Base-by-base conservation (phyloP, 257 asterid species). In the Nicotiana sylvestris region DNA sequence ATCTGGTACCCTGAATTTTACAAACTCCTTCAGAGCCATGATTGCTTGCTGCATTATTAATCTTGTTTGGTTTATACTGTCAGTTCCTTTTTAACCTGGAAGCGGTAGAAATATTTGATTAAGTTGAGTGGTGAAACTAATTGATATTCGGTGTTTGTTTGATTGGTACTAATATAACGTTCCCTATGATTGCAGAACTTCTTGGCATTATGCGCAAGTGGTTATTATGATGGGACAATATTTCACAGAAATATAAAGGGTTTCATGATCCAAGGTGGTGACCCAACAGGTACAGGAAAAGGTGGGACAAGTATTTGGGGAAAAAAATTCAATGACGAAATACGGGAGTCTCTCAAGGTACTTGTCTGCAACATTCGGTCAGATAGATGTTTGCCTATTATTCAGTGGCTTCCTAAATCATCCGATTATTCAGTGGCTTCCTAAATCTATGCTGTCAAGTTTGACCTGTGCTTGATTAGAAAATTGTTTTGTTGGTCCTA, bases 191-290 rank as follows among this genome's bases (percentile, higher is more conserved):
- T 87, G 83, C 97, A 96, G 98, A 94, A 94, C 87, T 94, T 94
- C 88, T 85, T 96, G 93, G 98, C 98, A 21, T 86, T 93, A 13
- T 92, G 94, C 82, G 97, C 98, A 21, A 94, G 98, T 87, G 95
- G 98, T 81, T 94, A 93, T 85, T 96, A 96, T 32, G 99, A 96
- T 82, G 97, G 95, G 58, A 96, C 98, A 87, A 90, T 93, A 89
- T 96, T 96, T 68, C 99, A 96, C 80, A 90, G 99, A 86, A 96
- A 96, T 80, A 96, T 96, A 25, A 93, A 96, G 88, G 94, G 92
- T 66, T 96, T 96, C 92, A 96, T 96, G 97, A 93, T 96, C 86
- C 99, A 96, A 92, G 99, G 97, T 69, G 99, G 99, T 64, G 99
- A 94, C 83, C 98, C 99, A 21, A 94, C 98, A 62, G 93, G 91